Base-by-base conservation (phyloP, 352 stramenopile species). In the Pythium brachiatum region DNA sequence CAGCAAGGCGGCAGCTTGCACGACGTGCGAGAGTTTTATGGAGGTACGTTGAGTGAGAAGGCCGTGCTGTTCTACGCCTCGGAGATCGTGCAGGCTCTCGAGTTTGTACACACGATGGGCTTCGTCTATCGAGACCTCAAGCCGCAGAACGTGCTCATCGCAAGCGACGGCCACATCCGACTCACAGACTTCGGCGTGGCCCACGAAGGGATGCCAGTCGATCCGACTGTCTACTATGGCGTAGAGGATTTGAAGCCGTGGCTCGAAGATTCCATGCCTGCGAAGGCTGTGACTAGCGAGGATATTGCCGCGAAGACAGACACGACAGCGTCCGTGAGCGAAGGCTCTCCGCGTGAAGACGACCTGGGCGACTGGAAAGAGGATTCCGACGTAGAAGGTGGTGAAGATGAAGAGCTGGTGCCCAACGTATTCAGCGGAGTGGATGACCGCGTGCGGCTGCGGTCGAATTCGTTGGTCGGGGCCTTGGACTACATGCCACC, bases 401-500 rank as follows among this genome's bases (percentile, higher is more conserved):
- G 60, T 8, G 51, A 61, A 31, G 21, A 41, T 3, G 23, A 62
- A 1, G 23, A 60, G 51, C 4, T 53, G 5, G 21, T 36, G 21
- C 46, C 16, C 23, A 20, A 6, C 2, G 15, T 53, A 18, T n/a
- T n/a, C 41, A 2, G 50, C 63, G 81, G 83, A 8, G 76, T 91
- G 60, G 83, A 85, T 47, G 90, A 95, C 34, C 74, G 92, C 64
- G 43, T 95, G 18, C 70, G 78, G 8, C 79, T 83, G 26, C 79
- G 85, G 31, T 84, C 83, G 7, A 93, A 92, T 74, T 93, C 86
- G 11, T 87, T 95, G 64, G 83, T 86, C 0, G 86, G 86, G 2
- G 92, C 79, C 0, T 71, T 93, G 11, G 86, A 92, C 44, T 94
- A 90, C 55, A 94, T 94, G 86, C 80, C 83, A 0, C 83, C 83